These are phyloP conservation scores for Mycosphaerella sp. DNA, from an alignment of 2,329 filamentous ascomycete genomes.

Conservation along the genomic window DNA sequence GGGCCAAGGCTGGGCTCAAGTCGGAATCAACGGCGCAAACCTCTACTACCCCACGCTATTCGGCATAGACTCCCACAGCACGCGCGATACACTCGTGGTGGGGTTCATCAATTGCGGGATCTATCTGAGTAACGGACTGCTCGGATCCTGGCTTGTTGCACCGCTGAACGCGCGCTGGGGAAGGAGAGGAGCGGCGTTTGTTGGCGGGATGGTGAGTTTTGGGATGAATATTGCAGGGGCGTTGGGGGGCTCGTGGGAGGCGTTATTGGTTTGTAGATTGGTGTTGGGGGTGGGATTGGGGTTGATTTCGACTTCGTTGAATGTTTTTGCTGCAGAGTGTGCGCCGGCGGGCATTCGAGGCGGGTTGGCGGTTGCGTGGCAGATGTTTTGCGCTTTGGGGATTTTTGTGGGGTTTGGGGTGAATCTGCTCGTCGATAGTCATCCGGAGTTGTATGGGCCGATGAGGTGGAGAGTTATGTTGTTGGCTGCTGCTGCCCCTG, in stretches of 20 bases:
- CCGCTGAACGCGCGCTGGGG: conserved; percentile 66
- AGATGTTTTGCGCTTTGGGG: conserved; percentile 50
- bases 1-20: conserved; percentile 31
- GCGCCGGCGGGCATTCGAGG: conserved; percentile 46
- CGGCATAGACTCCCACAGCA: conserved; percentile 16
- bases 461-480: conserved; percentile 58
- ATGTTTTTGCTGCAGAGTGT: conserved; percentile 36
- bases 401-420: conserved; percentile 58
- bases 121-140: background rate
- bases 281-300: conserved; percentile 55
- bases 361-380: conserved; percentile 31
- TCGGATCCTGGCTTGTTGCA: conserved; percentile 66
- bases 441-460: conserved; percentile 48
- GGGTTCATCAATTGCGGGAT: conserved; percentile 39
- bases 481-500: conserved; percentile 59
- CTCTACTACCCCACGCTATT: conserved; percentile 26
- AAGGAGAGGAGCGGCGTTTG: conserved; percentile 66
- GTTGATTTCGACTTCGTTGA: conserved; percentile 40
- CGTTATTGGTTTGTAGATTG: conserved; percentile 63
- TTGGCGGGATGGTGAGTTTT: conserved; percentile 64
- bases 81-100: conserved; percentile 19
- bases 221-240: conserved; percentile 54
- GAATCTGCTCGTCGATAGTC: conserved; percentile 42
- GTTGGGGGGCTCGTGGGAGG: conserved; percentile 64
- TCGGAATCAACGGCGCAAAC: conserved; percentile 24